Evolutionary conservation across 2,329 filamentous ascomycete genomes (phyloP).

Genomic region (Botrytis fabae): DNA sequence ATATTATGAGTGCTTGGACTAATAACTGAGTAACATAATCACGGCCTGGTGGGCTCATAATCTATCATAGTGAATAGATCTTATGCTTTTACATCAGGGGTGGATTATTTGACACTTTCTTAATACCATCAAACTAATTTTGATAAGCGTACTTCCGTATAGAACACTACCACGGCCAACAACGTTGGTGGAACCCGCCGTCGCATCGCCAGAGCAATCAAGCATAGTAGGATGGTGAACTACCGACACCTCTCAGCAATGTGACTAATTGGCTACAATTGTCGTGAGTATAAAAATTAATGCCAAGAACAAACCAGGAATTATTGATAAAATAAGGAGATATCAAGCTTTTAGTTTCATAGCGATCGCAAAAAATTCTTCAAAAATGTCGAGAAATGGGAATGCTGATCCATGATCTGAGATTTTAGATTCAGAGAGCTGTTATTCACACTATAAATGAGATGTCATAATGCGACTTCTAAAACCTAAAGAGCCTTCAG

Average conservation of each 20-base stretch:
- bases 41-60: background rate
- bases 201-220: background rate
- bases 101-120: rapidly evolving
- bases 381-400: background rate
- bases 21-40: rapidly evolving
- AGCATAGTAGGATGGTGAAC: background rate
- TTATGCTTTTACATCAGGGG: background rate
- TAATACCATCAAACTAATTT: rapidly evolving
- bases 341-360: rapidly evolving
- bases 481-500: background rate
- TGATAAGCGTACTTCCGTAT: rapidly evolving
- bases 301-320: background rate
- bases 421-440: rapidly evolving
- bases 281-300: background rate
- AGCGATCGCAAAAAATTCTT: background rate
- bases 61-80: rapidly evolving
- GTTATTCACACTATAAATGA: background rate
- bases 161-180: background rate
- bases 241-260: background rate
- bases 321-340: rapidly evolving
- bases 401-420: background rate
- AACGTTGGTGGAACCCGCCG: rapidly evolving
- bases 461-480: background rate
- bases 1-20: rapidly evolving
- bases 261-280: rapidly evolving